Conservation (phyloP, 768 basidiomycete species). For the Kwoniella europaea region DNA sequence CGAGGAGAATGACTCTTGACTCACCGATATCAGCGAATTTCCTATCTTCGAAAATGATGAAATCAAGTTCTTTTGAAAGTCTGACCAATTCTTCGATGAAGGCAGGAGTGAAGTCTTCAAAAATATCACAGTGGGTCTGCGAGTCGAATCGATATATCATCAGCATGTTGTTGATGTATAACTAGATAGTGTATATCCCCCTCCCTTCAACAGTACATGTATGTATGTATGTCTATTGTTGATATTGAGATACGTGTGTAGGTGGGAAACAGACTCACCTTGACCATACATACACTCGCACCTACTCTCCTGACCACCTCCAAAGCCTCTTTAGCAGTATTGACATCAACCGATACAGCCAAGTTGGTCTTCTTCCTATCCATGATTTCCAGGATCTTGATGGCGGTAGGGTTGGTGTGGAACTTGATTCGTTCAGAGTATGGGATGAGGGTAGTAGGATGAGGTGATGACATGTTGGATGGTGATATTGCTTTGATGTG, state of each 20-base stretch:
- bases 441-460: constrained; percentile 48
- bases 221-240: too few relatives aligned
- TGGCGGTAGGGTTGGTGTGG: constrained; percentile 74
- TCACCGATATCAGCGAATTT: constrained; percentile 98
- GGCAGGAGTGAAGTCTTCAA: constrained; percentile 82
- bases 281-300: constrained; percentile 88
- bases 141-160: neutral
- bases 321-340: constrained; percentile 75
- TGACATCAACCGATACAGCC: constrained; percentile 94
- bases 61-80: constrained; percentile 81
- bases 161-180: neutral
- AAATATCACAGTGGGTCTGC: constrained; percentile 94
- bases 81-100: constrained; percentile 72
- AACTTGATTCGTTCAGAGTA: constrained; percentile 47
- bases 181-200: too few relatives aligned
- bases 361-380: constrained; percentile 88
- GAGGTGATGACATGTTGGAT: constrained; percentile 18
- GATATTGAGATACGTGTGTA: too few relatives aligned
- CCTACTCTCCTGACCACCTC: constrained; percentile 86
- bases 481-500: neutral
- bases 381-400: constrained; percentile 76
- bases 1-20: constrained; percentile 27
- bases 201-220: too few relatives aligned
- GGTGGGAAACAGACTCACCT: constrained; percentile 63
- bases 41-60: constrained; percentile 95